Evolutionary conservation across 2,329 filamentous ascomycete species (phyloP), one percentile per base, ranked within the genome.

Genomic region (Rhinocladiella mackenziei): DNA sequence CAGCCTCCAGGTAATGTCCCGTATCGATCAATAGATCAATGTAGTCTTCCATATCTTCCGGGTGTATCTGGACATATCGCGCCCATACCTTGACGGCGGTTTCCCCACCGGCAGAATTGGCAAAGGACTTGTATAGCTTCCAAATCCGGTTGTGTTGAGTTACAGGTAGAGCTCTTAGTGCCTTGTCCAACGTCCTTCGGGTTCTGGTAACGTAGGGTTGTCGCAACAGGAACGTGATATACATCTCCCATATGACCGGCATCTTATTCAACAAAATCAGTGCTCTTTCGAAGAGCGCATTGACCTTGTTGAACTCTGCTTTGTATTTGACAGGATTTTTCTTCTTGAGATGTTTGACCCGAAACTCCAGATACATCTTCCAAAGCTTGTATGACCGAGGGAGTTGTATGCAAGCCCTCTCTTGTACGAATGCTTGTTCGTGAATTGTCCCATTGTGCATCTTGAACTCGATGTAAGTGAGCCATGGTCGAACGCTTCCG

Each of bases 221-320:
- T 60, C 86, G 81, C 62, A 91, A 80, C 45, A 98, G 74, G 62
- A 98, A 97, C 36, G 78, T 78, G 51, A 98, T 80, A 64, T 96
- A 98, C 81, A 97, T 87, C 64, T 96, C 89, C 94, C 92, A 98
- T 62, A 98, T 92, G 56, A 81, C 80, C 17, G 94, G 92, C 92
- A 98, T 98, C 70, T 98, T 98, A 70, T 98, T 96, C 51, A 98
- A 77, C 29, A 98, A 75, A 46, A 96, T 86, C 39, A 98, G 72
- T 3, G 92, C 89, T 57, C 87, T 80, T 69, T 98, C 92, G 63
- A 95, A 98, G 29, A 97, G 79, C 41, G 86, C 77, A 64, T 98
- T 98, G 63, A 97, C 89, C 67, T 97, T 98, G 61, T 82, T 78
- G 67, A 84, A 97, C 61, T 98, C 89, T 47, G 78, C 71, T 39